Base-by-base conservation (phyloP, 768 basidiomycete genomes). In the Phlebiopsis gigantea region DNA sequence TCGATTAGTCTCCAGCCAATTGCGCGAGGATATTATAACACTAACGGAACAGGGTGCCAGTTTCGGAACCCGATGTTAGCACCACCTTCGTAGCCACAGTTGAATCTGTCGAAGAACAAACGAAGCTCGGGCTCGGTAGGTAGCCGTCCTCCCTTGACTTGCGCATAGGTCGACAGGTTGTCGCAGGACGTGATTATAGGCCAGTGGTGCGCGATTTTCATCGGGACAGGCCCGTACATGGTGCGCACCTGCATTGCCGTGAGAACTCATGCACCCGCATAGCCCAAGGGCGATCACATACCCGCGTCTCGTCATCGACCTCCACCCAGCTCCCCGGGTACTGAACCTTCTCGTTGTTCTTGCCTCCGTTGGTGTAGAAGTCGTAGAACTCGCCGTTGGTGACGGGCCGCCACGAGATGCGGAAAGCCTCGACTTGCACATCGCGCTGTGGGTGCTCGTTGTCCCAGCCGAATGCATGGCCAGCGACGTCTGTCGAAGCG, bases 41-140 rank as follows among this genome's bases (percentile, higher is more conserved):
- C 92, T 71, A 68, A 95, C 90, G 93, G 92, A 49, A 90, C 68
- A 22, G 93, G 91, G 67, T 98, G 93, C 93, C 95, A 97, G 71
- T 93, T 90, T 60, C 88, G 80, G 69, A 96, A 91, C 1, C 93
- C 96, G 48, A 85, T 67, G 65, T 98, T 98, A 1, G 84, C 80
- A 31, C 87, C 88, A 19, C 86, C 87, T 61, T 84, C 86, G 55
- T 85, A 90, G 0, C 88, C 88, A 31, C 77, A 78, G 44, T 86
- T 79, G 55, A 89, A 88, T 65, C 80, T 83, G 64, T 89, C 83
- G 63, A 84, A 78, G 73, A 96, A 94, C 15, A 88, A 68, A 5
- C 86, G 78, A 39, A 97, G 79, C 72, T 98, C 97, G 0, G 85
- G 76, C 71, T 97, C 93, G 2, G 90, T 94, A 0, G 97, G 97